A percentile compares a stretch with the other conserved stretches of the same genome.
phyloP scores from a whole-genome alignment of 1,284 basidiomycete genomes.

The Naganishia cerealis region DNA sequence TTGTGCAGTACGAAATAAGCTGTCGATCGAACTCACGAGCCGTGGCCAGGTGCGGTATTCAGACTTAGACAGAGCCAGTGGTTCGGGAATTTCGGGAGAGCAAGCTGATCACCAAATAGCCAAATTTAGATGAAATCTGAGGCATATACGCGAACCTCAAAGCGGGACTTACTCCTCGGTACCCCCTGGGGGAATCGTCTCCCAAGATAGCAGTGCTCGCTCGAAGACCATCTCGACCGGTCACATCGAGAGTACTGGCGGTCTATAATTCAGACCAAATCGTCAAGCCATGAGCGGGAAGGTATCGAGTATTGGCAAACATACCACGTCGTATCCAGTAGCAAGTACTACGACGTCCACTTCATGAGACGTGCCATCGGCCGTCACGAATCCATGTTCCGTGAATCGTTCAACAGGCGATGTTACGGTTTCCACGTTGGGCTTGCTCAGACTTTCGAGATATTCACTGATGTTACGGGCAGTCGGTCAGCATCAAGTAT shows the following conservation, averaged over 20 bases:
- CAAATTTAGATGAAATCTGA: neutral
- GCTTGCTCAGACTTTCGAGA: slow-evolving; percentile 37
- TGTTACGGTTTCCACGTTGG: slow-evolving; percentile 38
- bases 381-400: slow-evolving; percentile 30
- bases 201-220: slow-evolving; percentile 14
- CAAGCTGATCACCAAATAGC: slow-evolving; percentile 1
- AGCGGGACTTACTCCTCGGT: slow-evolving; percentile 33
- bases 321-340: slow-evolving; percentile 39
- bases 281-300: neutral
- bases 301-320: slow-evolving; percentile 18
- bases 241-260: slow-evolving; percentile 31
- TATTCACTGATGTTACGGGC: slow-evolving; percentile 32
- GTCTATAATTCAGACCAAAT: slow-evolving; percentile 6
- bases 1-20: slow-evolving; percentile 12
- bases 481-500: neutral
- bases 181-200: slow-evolving; percentile 26
- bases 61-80: slow-evolving; percentile 40
- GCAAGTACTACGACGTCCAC: slow-evolving; percentile 39
- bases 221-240: slow-evolving; percentile 29
- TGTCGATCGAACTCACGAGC: slow-evolving; percentile 28
- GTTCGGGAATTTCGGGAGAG: slow-evolving; percentile 40
- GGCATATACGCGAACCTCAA: neutral
- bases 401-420: slow-evolving; percentile 29
- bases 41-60: slow-evolving; percentile 41
- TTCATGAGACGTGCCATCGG: slow-evolving; percentile 35